Base-by-base conservation (phyloP, 352 stramenopile species). In the Globisporangium viniferum region DNA sequence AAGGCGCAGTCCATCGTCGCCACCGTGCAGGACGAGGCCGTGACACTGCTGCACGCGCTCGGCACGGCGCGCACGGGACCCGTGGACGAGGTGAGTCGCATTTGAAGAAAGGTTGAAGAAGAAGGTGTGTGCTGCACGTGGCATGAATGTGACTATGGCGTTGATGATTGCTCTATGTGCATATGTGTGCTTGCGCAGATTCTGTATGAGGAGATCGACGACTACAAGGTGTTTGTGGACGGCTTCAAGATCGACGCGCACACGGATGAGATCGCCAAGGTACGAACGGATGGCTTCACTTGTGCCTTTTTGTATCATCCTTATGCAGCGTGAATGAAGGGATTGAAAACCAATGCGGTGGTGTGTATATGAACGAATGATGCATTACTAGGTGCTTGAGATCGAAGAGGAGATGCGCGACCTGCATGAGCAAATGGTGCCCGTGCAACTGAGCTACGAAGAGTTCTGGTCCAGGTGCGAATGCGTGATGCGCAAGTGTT, bases 391-490 rank as follows among this genome's bases (percentile, higher is more conserved):
- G 71, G 79, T 85, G 3, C 59, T 93, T 59, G 76, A 83, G 55
- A 70, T 78, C 29, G 71, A 93, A 56, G 73, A 76, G 12, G 77
- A 86, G 46, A 80, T 94, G 10, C 67, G 74, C 0, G 71, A 78
- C 35, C 69, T 94, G 56, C 83, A 93, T 36, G 83, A 91, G 60
- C 68, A 81, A 58, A 71, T 95, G 60, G 88, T 95, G 49, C 88
- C 88, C 5, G 71, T 90, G 59, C 77, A 93, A 53, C 63, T 95
- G 53, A 88, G 76, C 59, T 89, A 91, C 64, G 84, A 92, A 62
- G 88, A 95, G 73, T 95, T 95, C 61, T 95, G 88, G 88, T 76
- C 79, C 62, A 80, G 87, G 78, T 95, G 76, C 36, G 5, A 33
- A 39, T 48, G 12, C 9, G 9, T 33, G 24, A 41, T 49, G 15